A percentile compares a stretch with the other conserved stretches of the same genome.
phyloP scores from a whole-genome alignment of 2,329 filamentous ascomycete genomes.

The Erysiphe pulchra region DNA sequence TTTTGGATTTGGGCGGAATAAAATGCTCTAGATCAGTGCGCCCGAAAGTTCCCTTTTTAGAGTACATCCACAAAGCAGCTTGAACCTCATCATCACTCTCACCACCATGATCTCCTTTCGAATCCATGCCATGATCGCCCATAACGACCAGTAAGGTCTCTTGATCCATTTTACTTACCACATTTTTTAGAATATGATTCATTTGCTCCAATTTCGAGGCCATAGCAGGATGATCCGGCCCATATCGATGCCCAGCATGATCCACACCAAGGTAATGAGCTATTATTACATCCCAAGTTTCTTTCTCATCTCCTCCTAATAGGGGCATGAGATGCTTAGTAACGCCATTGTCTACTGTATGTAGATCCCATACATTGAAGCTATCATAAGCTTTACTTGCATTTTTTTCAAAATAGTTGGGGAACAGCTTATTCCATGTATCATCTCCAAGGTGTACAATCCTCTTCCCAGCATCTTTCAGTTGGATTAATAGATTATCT shows the following conservation, averaged over 20 bases:
- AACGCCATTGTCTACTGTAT: slow-evolving; percentile 91
- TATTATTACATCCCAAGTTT: slow-evolving; percentile 79
- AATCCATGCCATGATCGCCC: slow-evolving; percentile 98
- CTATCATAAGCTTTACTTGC: slow-evolving; percentile 82
- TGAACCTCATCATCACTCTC: slow-evolving; percentile 93
- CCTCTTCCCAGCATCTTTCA: slow-evolving; percentile 39
- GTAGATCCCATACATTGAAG: slow-evolving; percentile 94
- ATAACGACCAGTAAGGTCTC: slow-evolving; percentile 78
- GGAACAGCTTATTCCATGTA: slow-evolving; percentile 86
- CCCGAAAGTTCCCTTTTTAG: slow-evolving; percentile 64
- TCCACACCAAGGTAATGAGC: slow-evolving; percentile 89
- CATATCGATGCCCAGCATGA: slow-evolving; percentile 89
- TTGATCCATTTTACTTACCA: slow-evolving; percentile 52
- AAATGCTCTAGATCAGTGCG: slow-evolving; percentile 34
- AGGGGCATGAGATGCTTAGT: slow-evolving; percentile 75
- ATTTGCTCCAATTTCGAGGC: slow-evolving; percentile 74
- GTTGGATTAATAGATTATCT: slow-evolving; percentile 47
- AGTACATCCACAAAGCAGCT: slow-evolving; percentile 96
- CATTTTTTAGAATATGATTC: slow-evolving; percentile 49
- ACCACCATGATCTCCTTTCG: slow-evolving; percentile 91
- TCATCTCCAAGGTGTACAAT: slow-evolving; percentile 94
- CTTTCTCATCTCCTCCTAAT: slow-evolving; percentile 34
- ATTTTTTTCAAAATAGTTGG: slow-evolving; percentile 70
- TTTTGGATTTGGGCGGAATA: slow-evolving; percentile 42
- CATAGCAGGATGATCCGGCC: slow-evolving; percentile 83